Conservation (phyloP, 129 eudicot genomes). For the Centrapalus pauciflorus region DNA sequence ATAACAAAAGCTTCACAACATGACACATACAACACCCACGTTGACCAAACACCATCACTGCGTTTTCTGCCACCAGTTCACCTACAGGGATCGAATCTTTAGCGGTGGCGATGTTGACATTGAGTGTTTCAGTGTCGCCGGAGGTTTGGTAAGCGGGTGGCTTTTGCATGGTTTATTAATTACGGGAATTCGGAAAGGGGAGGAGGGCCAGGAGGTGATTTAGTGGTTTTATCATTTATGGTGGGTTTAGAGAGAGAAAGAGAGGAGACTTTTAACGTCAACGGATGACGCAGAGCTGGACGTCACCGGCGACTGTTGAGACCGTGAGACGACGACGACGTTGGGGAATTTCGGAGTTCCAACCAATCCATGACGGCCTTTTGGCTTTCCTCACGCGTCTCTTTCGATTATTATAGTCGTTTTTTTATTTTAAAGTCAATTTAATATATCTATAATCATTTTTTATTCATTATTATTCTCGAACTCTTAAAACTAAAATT, state of each 20-base stretch:
- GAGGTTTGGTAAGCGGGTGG: slow-evolving; percentile 15
- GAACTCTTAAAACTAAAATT: too few species aligned
- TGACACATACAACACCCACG: slow-evolving; percentile 75
- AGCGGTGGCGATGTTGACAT: slow-evolving; percentile 7
- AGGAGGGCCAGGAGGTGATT: slow-evolving; percentile 1
- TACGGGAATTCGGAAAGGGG: neutral
- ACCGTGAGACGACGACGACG: slow-evolving; percentile 20
- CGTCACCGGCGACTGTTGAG: slow-evolving; percentile 41
- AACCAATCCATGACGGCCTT: slow-evolving; percentile 8
- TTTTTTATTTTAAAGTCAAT: too few species aligned
- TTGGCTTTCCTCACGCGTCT: neutral
- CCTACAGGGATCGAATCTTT: neutral
- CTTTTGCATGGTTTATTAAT: slow-evolving; percentile 43
- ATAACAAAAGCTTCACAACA: slow-evolving; percentile 48
- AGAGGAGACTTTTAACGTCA: slow-evolving; percentile 36
- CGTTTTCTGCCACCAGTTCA: slow-evolving; percentile 41
- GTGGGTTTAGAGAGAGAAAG: neutral
- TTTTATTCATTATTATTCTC: too few species aligned
- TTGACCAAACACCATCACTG: slow-evolving; percentile 51
- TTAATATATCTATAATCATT: too few species aligned
- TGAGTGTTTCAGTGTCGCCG: slow-evolving; percentile 2
- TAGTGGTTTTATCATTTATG: neutral
- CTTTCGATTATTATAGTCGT: too few species aligned
- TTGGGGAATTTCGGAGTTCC: neutral
- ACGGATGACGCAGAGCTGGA: slow-evolving; percentile 39